These are phyloP conservation scores for Plasmodium inui DNA, from an alignment of 169 alveolate genomes.

Conservation along the genomic window DNA sequence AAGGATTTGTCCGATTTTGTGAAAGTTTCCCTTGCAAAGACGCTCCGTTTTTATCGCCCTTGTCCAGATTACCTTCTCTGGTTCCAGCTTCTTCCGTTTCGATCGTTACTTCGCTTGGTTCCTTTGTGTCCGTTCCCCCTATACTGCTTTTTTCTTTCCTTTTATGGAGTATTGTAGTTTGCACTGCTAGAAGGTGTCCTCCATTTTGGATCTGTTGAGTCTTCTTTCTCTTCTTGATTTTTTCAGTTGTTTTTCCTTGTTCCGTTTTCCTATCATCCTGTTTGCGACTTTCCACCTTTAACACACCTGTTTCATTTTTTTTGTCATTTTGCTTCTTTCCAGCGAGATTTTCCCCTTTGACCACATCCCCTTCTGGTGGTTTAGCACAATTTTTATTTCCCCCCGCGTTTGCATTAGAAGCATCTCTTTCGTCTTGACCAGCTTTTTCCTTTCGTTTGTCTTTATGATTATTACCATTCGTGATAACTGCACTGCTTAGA, in stretches of 20 bases:
- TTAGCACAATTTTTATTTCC: constrained; percentile 19
- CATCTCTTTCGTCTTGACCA: not conserved
- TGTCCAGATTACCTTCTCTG: not conserved
- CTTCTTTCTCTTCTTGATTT: not conserved
- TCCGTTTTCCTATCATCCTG: not conserved
- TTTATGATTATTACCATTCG: not conserved
- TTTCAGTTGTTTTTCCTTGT: not conserved
- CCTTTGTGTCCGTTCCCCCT: constrained; percentile 27
- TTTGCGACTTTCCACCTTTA: not conserved
- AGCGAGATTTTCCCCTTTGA: constrained; percentile 2
- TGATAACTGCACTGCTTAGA: not conserved
- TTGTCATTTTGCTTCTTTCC: not conserved
- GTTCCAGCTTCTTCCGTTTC: constrained; percentile 10
- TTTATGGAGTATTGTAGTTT: not conserved
- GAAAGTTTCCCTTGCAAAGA: not conserved
- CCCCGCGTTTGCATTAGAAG: not conserved
- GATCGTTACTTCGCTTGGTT: constrained; percentile 2
- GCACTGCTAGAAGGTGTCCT: not conserved
- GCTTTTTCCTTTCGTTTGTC: constrained; percentile 1
- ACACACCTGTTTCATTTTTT: not conserved
- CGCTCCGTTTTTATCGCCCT: not conserved
- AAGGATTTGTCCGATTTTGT: constrained; percentile 6
- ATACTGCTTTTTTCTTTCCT: not conserved
- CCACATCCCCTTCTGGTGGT: not conserved
- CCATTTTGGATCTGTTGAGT: not conserved